Conservation (phyloP, 2,329 filamentous ascomycete species). For the Trichocomaceae sp. region DNA sequence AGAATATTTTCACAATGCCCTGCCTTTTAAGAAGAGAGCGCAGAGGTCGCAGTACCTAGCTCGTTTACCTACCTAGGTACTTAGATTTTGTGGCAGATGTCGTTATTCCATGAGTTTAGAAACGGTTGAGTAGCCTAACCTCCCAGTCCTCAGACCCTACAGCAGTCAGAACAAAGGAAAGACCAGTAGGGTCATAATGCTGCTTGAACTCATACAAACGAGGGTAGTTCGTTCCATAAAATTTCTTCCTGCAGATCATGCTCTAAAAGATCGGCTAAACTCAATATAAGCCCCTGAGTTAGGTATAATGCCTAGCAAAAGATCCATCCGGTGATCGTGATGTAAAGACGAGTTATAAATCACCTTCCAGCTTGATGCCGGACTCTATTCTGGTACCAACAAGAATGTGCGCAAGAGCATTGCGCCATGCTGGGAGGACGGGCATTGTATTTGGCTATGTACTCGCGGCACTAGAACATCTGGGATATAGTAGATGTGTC, state of each 20-base stretch:
- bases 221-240: too few relatives aligned
- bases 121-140: background rate
- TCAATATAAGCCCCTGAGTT: conserved; percentile 37
- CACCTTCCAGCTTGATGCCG: background rate
- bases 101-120: background rate
- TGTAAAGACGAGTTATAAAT: background rate
- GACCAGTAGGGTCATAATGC: too few relatives aligned
- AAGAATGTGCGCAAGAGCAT: conserved; percentile 29
- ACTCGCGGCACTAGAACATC: too few relatives aligned
- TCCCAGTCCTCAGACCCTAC: conserved; percentile 3
- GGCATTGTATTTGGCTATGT: too few relatives aligned
- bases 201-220: too few relatives aligned
- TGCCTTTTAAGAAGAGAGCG: too few relatives aligned
- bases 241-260: conserved; percentile 35
- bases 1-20: too few relatives aligned
- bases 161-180: conserved; percentile 25
- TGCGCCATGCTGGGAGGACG: conserved; percentile 36
- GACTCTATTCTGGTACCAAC: conserved; percentile 17
- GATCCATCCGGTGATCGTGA: background rate
- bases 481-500: too few relatives aligned
- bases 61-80: too few relatives aligned
- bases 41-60: too few relatives aligned
- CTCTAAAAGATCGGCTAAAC: conserved; percentile 38
- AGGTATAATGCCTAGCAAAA: conserved; percentile 22
- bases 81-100: too few relatives aligned